Evolutionary conservation across 2,329 filamentous ascomycete genomes (phyloP).

Genomic region (Leptographium lundbergii): DNA sequence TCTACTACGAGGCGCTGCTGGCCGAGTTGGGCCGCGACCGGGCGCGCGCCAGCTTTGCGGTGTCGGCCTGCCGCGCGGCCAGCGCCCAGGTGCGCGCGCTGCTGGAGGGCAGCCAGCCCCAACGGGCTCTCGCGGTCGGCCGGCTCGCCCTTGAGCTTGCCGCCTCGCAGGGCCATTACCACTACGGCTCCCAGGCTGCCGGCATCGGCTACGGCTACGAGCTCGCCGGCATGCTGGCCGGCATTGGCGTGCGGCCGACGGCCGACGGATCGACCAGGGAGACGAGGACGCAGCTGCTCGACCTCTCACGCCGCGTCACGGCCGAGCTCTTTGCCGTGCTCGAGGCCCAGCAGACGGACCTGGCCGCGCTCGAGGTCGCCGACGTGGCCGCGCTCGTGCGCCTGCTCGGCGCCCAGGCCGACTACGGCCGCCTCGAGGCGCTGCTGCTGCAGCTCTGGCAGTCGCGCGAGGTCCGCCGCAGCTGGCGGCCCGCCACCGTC

Average conservation of each 20-base stretch:
- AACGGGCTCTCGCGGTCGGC: conserved; percentile 28
- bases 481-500: conserved; percentile 17
- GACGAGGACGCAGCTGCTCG: conserved; percentile 15
- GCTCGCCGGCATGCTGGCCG: conserved; percentile 30
- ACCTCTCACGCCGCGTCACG: conserved; percentile 25
- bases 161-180: conserved; percentile 27
- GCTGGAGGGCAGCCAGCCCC: conserved; percentile 24
- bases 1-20: conserved; percentile 28
- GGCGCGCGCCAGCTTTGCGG: conserved; percentile 20
- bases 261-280: no score
- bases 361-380: conserved; percentile 27
- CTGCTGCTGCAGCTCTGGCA: conserved; percentile 20
- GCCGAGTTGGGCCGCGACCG: conserved; percentile 23
- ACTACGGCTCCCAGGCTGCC: conserved; percentile 13
- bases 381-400: conserved; percentile 31
- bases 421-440: conserved; percentile 31
- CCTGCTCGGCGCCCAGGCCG: conserved; percentile 33
- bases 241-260: conserved; percentile 23
- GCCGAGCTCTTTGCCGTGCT: conserved; percentile 28
- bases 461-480: conserved; percentile 22
- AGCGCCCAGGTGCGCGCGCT: conserved; percentile 21
- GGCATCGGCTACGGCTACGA: conserved; percentile 31
- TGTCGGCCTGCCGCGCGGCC: conserved; percentile 25
- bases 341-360: conserved; percentile 27
- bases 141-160: conserved; percentile 29